Conservation (phyloP, 495 filamentous ascomycete species). For the Xylaria castorea region DNA sequence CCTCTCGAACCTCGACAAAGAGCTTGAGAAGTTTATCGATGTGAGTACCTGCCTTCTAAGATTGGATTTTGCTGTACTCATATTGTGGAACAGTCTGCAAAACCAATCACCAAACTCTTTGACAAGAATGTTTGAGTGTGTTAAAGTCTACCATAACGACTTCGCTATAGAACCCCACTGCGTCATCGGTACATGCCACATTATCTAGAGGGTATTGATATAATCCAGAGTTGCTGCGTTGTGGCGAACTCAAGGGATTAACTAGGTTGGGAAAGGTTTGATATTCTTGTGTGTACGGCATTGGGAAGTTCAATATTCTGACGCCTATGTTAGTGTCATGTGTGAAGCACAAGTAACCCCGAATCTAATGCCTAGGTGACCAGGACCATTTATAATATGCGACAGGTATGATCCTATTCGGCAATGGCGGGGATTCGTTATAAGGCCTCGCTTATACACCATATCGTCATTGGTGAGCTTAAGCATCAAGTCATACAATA, state of each 20-base stretch:
- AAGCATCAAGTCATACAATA: not conserved
- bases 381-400: not conserved
- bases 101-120: constrained; percentile 83
- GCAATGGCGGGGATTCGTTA: not conserved
- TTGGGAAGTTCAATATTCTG: constrained; percentile 10
- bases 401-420: not conserved
- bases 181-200: no score
- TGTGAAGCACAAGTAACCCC: not conserved
- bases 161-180: not conserved
- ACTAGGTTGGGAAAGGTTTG: constrained; percentile 8
- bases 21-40: constrained; percentile 90
- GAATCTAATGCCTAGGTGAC: not conserved
- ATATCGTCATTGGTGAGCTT: not conserved
- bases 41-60: constrained; percentile 43
- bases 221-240: constrained; percentile 1
- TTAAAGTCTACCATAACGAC: not conserved
- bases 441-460: not conserved
- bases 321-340: not conserved
- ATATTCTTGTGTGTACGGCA: not conserved
- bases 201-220: not conserved
- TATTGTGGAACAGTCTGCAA: constrained; percentile 65
- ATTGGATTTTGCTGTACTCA: constrained; percentile 24
- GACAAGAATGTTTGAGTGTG: constrained; percentile 67
- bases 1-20: constrained; percentile 83
- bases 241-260: not conserved